Percentiles rank a stretch among this genome's conserved stretches.
Evolutionary conservation across 31 red algal species (phyloP).

Genomic region (Bonnemaisonia californica): DNA sequence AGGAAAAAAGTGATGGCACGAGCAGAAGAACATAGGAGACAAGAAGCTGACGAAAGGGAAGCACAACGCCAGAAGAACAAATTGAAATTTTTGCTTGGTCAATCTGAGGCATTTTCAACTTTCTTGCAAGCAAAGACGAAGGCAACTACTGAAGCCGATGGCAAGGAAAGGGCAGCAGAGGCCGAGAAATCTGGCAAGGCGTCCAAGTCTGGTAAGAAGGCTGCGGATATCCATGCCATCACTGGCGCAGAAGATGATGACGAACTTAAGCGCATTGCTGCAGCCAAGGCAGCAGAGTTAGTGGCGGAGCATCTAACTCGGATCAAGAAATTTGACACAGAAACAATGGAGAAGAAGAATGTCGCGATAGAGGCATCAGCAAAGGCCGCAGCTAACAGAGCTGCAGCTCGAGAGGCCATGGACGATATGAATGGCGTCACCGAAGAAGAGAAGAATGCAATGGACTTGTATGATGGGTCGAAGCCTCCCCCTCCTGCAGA

Average conservation of each 20-base stretch:
- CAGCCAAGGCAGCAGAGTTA: constrained; percentile 64
- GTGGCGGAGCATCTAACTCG: constrained; percentile 69
- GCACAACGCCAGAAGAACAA: constrained; percentile 94
- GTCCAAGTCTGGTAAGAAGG: constrained; percentile 1
- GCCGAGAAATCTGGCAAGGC: constrained; percentile 27
- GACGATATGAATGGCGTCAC: constrained; percentile 73
- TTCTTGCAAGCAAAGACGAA: constrained; percentile 89
- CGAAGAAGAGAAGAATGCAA: constrained; percentile 51
- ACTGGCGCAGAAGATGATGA: constrained; percentile 81
- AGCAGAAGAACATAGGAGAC: constrained; percentile 70
- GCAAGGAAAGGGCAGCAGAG: constrained; percentile 33
- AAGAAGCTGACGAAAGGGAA: constrained; percentile 86
- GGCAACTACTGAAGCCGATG: constrained; percentile 78
- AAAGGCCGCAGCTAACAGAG: constrained; percentile 75
- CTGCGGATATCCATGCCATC: constrained; percentile 72
- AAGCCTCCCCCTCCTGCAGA: constrained; percentile 14
- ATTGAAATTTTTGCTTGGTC: constrained; percentile 89
- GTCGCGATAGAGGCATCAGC: constrained; percentile 62
- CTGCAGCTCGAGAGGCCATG: constrained; percentile 57
- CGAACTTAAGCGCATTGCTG: constrained; percentile 66
- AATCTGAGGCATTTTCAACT: constrained; percentile 87
- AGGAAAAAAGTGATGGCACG: constrained; percentile 70
- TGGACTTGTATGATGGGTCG: constrained; percentile 33
- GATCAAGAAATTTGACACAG: constrained; percentile 78
- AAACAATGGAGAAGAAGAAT: constrained; percentile 70